Evolutionary conservation across 495 filamentous ascomycete species (phyloP), one percentile per base, ranked within the genome.

Genomic region (Podospora fimiseda): DNA sequence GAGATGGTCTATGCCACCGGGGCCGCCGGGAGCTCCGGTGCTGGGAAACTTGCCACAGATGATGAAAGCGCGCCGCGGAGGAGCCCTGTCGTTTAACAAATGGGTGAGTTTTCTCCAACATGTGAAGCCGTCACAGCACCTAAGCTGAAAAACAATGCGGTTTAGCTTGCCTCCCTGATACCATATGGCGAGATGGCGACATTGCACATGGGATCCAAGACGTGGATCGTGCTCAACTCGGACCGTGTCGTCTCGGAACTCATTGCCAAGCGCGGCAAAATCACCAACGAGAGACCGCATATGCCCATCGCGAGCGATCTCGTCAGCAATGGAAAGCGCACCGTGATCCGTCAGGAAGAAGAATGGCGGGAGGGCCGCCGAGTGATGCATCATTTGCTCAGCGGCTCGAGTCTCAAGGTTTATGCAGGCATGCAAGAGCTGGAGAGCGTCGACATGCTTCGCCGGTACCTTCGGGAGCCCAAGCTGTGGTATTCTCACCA

Each of bases 341-440:
- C 63, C 14, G 43, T 71, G 7, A 39, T 71, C 18, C 57, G 60
- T 49, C 58, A 47, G n/a, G 56, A 69, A 41, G 47, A 53, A 24
- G 52, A 64, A 8, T 70, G 66, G 65, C 48, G 54, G 11, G 53
- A 60, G 40, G 48, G 50, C 2, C 58, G 61, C 2, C 64, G 58
- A 38, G 66, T 76, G 22, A 74, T 73, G 65, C 74, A 78, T 53
- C 60, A 61, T 2, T 59, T 76, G 9, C 59, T 75, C 16, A 73
- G 65, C 57, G 67, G 65, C 3, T 52, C 65, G 0, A 58, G 62
- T 0, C 43, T 71, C 19, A 61, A 60, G 40, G 56, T 63, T 9
- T 77, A 74, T 38, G 67, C 43, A 9, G 55, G 48, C 0, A 67
- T 58, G 59, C 73, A 76, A 47, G 71, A 75, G 24, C 43, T 68